These are phyloP conservation scores for Eucommia ulmoides DNA, from an alignment of 257 asterid species.

Conservation along the genomic window DNA sequence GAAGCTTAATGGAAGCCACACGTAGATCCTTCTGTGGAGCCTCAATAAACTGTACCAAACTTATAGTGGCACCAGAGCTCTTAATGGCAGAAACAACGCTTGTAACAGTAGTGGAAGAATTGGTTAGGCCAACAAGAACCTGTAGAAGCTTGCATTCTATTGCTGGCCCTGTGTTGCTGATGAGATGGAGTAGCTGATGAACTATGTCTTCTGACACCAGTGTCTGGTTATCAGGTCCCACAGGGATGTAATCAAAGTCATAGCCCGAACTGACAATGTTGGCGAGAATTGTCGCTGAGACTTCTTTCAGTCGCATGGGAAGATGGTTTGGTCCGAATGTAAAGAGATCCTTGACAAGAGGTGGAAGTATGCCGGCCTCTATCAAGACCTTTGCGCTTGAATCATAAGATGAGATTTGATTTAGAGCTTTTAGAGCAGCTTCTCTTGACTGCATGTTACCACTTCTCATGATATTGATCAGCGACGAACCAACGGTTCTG, in stretches of 20 bases:
- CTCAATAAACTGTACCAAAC: constrained; percentile 89
- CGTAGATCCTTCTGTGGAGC: constrained; percentile 78
- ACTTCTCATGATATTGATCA: constrained; percentile 64
- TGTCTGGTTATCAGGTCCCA: constrained; percentile 74
- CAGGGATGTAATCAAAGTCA: constrained; percentile 53
- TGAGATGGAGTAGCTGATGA: constrained; percentile 68
- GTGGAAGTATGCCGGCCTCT: constrained; percentile 90
- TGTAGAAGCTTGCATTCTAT: constrained; percentile 89
- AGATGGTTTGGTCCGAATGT: constrained; percentile 52
- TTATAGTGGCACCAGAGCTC: constrained; percentile 75
- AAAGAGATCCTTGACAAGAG: constrained; percentile 84
- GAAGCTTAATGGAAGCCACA: constrained; percentile 68
- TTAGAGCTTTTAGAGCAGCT: constrained; percentile 82
- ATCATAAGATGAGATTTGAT: constrained; percentile 83
- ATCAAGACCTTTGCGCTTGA: constrained; percentile 65
- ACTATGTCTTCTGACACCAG: constrained; percentile 75
- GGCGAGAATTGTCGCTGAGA: constrained; percentile 82
- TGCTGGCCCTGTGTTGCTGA: constrained; percentile 90
- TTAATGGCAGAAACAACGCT: constrained; percentile 66
- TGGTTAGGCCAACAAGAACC: constrained; percentile 82
- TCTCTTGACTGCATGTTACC: constrained; percentile 49
- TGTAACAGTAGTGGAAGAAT: constrained; percentile 39
- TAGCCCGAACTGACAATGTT: constrained; percentile 72
- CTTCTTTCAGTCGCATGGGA: constrained; percentile 71
- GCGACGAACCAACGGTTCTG: constrained; percentile 50